Conservation (phyloP, 2,329 filamentous ascomycete species). For the Penicillium sp. region DNA sequence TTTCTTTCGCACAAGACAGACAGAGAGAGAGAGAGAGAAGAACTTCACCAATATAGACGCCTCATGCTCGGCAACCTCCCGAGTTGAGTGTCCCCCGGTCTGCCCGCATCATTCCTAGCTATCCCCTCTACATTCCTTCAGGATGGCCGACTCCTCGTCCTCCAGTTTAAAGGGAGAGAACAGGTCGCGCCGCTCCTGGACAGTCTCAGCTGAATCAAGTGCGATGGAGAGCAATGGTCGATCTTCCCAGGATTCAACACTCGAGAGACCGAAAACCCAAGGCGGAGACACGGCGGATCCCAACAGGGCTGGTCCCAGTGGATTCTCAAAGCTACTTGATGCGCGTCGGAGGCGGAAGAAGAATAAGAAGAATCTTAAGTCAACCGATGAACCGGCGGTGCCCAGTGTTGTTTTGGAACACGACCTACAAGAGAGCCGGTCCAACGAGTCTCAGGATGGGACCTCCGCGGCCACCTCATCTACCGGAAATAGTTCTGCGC, state of each 20-base stretch:
- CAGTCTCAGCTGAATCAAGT: slow-evolving; percentile 37
- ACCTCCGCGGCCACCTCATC: slow-evolving; percentile 25
- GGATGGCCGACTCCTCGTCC: slow-evolving; percentile 38
- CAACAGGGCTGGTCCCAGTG: slow-evolving; percentile 42
- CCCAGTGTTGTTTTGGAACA: slow-evolving; percentile 24
- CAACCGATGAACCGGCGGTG: slow-evolving; percentile 24
- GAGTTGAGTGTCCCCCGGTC: neutral
- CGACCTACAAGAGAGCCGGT: slow-evolving; percentile 23
- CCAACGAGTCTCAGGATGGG: slow-evolving; percentile 29
- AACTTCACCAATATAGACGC: neutral
- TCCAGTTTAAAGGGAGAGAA: slow-evolving; percentile 39
- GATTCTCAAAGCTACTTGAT: slow-evolving; percentile 54
- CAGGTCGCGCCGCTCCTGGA: slow-evolving; percentile 39
- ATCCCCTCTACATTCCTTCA: slow-evolving; percentile 3
- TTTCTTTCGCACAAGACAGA: neutral
- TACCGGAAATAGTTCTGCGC: slow-evolving; percentile 22
- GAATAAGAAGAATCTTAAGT: slow-evolving; percentile 28
- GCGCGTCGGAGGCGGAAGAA: slow-evolving; percentile 47
- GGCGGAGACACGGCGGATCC: slow-evolving; percentile 39
- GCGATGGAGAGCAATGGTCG: slow-evolving; percentile 35
- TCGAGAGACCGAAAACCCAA: slow-evolving; percentile 40
- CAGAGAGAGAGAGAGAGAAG: neutral
- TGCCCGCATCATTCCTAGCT: neutral
- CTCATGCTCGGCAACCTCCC: neutral
- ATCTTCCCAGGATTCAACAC: slow-evolving; percentile 40